These are phyloP conservation scores for Monilinia fructigena DNA, from an alignment of 2,329 filamentous ascomycete species.

Conservation along the genomic window DNA sequence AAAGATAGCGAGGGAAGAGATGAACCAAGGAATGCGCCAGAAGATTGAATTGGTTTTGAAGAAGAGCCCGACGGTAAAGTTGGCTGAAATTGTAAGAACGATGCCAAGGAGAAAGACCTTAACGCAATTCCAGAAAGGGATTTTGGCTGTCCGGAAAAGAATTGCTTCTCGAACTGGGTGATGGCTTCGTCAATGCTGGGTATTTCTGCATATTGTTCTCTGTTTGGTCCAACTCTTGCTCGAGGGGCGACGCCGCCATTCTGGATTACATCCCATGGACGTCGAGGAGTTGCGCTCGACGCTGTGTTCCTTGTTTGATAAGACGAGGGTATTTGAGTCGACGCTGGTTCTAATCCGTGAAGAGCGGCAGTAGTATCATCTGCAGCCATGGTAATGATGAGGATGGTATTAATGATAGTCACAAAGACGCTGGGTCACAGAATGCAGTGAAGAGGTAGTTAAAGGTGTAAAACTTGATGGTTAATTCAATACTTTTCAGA, in stretches of 20 bases:
- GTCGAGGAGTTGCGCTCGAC: constrained; percentile 17
- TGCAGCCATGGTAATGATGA: constrained; percentile 1
- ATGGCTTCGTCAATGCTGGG: constrained; percentile 32
- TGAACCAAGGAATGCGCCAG: constrained; percentile 67
- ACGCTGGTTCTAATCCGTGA: constrained; percentile 4
- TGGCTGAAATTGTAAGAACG: constrained; percentile 30
- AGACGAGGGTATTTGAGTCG: neutral
- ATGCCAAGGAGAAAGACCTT: constrained; percentile 41
- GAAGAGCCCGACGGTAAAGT: constrained; percentile 35
- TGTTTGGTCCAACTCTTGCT: constrained; percentile 5
- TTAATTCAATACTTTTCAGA: constrained; percentile 7
- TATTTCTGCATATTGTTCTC: constrained; percentile 16
- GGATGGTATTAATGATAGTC: neutral
- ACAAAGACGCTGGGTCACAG: neutral
- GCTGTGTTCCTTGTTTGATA: neutral
- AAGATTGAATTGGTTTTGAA: constrained; percentile 35
- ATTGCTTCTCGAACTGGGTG: constrained; percentile 35
- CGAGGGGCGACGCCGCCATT: constrained; percentile 25
- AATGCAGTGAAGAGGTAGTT: neutral
- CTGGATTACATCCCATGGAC: constrained; percentile 21
- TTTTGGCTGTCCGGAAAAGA: constrained; percentile 33
- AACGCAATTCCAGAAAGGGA: constrained; percentile 43
- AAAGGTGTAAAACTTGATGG: neutral
- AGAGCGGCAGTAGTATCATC: constrained; percentile 1
- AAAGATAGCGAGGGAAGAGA: constrained; percentile 70